Base-by-base conservation (phyloP, 257 asterid species). In the Fraxinus pennsylvanica region DNA sequence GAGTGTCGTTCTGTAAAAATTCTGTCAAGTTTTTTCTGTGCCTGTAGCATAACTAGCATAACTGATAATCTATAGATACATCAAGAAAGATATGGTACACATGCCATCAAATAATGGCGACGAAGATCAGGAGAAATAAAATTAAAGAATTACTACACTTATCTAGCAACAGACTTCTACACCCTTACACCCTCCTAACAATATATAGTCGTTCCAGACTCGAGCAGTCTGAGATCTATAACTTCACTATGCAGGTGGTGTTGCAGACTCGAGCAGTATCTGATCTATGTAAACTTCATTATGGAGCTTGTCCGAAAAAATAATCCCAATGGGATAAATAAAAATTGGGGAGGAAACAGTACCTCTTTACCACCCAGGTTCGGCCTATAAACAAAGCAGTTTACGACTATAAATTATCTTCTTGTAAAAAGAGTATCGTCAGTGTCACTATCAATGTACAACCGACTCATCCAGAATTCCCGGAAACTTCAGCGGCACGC, bases 401-500 rank as follows among this genome's bases (percentile, higher is more conserved):
- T 63, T 63, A 27, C 8, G 69, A n/a, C 35, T 10, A 63, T 27
- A 63, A 63, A 22, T 63, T 63, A 3, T 63, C 69, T 63, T 63
- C 36, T 63, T 27, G 35, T 27, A 14, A n/a, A n/a, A n/a, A 57
- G 13, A n/a, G 66, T 57, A 19, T 43, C 21, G 7, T 63, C 69
- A 9, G 29, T 27, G 69, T 27, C 35, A 13, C 36, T 27, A 63
- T 63, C 13, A 22, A 47, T 72, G 67, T 72, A 72, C 76, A 72
- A 15, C 76, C 6, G 35, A 14, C 39, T 72, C 66, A 78, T 50
- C 47, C 27, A 68, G 50, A 70, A 68, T 38, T 50, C 73, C 71
- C 76, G 1, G 72, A 57, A 65, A 74, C 82, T 36, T 79, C 82
- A 9, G 75, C 79, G 73, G 82, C 74, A 21, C 82, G 82, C 39